Evolutionary conservation across 192 early-diverging fungal genomes (phyloP).

Genomic region (Phlyctochytrium arcticum): DNA sequence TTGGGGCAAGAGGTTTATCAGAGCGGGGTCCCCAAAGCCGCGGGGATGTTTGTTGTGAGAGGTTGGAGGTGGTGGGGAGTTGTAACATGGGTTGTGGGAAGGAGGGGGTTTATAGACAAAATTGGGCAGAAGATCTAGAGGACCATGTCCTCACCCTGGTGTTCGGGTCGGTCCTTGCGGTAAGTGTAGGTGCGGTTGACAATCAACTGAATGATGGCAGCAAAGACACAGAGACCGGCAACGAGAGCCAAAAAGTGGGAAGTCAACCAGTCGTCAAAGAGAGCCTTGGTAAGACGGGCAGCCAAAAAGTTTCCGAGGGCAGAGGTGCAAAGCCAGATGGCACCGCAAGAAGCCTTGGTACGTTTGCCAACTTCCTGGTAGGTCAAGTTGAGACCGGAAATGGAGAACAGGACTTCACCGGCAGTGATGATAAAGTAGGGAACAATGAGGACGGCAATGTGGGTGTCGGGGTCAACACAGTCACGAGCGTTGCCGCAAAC

Average conservation of each 20-base stretch:
- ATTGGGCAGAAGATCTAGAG: too few relatives aligned
- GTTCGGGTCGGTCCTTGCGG: conserved; percentile 30
- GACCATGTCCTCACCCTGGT: too few relatives aligned
- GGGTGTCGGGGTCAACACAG: conserved; percentile 16
- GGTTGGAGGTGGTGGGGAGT: too few relatives aligned
- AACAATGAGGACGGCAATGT: conserved; percentile 18
- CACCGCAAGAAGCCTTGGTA: conserved; percentile 50
- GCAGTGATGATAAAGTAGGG: conserved; percentile 55
- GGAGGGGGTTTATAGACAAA: too few relatives aligned
- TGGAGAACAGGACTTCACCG: conserved; percentile 56
- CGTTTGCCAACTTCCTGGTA: conserved; percentile 62
- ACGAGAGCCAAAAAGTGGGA: conserved; percentile 29
- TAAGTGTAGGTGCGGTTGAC: conserved; percentile 45
- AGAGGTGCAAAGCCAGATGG: conserved; percentile 53
- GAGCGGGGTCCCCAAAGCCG: too few relatives aligned
- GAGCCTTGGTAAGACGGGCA: conserved; percentile 28
- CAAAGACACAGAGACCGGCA: conserved; percentile 31
- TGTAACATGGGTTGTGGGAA: too few relatives aligned
- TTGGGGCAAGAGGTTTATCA: too few relatives aligned
- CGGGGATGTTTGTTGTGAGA: too few relatives aligned
- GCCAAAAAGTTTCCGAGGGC: conserved; percentile 45
- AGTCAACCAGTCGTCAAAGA: conserved; percentile 7
- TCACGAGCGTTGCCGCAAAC: too few relatives aligned
- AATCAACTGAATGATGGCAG: conserved; percentile 36
- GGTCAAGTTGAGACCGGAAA: conserved; percentile 60